Evolutionary conservation across 106 monocot genomes (phyloP).

Genomic region (Xerophyta viscosa): DNA sequence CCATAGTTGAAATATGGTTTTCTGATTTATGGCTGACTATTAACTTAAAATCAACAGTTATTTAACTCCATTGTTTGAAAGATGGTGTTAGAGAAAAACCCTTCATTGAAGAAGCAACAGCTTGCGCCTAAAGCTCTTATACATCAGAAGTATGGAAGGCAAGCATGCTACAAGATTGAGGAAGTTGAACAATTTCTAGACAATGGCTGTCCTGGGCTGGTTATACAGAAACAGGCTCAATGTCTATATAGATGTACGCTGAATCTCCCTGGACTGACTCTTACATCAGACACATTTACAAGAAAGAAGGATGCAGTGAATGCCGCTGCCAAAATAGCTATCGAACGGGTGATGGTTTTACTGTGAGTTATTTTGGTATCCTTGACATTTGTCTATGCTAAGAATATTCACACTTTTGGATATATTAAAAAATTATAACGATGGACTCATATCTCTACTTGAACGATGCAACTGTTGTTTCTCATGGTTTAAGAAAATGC

Average conservation of each 20-base stretch:
- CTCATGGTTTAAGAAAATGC: too few relatives aligned
- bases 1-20: too few relatives aligned
- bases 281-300: conserved; percentile 55
- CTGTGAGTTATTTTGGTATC: too few relatives aligned
- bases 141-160: conserved; percentile 66
- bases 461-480: too few relatives aligned
- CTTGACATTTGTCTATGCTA: too few relatives aligned
- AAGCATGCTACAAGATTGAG: conserved; percentile 67
- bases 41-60: too few relatives aligned
- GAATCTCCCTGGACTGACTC: conserved; percentile 66
- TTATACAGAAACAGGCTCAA: conserved; percentile 23
- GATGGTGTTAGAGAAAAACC: too few relatives aligned
- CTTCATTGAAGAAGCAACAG: conserved; percentile 19
- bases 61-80: too few relatives aligned
- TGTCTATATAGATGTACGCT: conserved; percentile 55
- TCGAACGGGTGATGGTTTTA: conserved; percentile 58
- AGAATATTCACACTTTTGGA: too few relatives aligned
- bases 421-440: background rate
- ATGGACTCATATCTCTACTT: too few relatives aligned
- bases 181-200: conserved; percentile 47
- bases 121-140: conserved; percentile 77
- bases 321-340: conserved; percentile 71
- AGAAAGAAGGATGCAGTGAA: conserved; percentile 97
- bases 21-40: too few relatives aligned
- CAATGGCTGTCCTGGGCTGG: conserved; percentile 70